phyloP scores from a whole-genome alignment of 2,329 filamentous ascomycete genomes.

The Talaromyces amestolkiae region DNA sequence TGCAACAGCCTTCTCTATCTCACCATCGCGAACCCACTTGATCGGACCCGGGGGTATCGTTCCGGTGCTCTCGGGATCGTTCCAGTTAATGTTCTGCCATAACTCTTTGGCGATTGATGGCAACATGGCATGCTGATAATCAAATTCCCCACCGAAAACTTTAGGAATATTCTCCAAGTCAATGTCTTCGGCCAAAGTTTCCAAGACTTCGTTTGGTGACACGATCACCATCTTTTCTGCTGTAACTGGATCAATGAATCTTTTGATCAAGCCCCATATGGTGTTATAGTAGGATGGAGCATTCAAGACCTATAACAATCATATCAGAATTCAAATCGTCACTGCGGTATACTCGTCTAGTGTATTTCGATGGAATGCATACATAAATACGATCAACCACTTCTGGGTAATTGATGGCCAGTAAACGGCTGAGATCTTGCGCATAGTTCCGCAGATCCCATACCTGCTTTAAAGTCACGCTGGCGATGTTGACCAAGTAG shows the following conservation, averaged over 20 bases:
- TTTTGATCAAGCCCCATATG: background rate
- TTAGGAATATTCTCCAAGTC: conserved; percentile 1
- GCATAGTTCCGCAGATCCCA: conserved; percentile 3
- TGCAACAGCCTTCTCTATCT: background rate
- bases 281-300: background rate
- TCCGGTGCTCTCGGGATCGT: background rate
- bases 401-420: background rate
- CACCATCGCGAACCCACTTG: background rate
- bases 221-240: conserved; percentile 1
- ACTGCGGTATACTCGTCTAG: too few relatives aligned
- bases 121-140: background rate
- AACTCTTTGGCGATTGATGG: background rate
- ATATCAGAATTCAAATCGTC: background rate
- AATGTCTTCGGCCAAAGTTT: background rate
- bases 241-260: conserved; percentile 1
- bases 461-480: background rate
- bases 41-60: background rate
- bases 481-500: background rate
- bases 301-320: background rate
- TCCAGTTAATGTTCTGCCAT: background rate
- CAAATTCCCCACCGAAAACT: background rate
- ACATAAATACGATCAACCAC: conserved; percentile 4
- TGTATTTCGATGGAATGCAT: background rate
- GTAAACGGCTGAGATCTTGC: background rate
- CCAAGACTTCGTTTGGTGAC: background rate